Conservation (phyloP, 441 rosid genomes). For the Adansonia madagascariensis region DNA sequence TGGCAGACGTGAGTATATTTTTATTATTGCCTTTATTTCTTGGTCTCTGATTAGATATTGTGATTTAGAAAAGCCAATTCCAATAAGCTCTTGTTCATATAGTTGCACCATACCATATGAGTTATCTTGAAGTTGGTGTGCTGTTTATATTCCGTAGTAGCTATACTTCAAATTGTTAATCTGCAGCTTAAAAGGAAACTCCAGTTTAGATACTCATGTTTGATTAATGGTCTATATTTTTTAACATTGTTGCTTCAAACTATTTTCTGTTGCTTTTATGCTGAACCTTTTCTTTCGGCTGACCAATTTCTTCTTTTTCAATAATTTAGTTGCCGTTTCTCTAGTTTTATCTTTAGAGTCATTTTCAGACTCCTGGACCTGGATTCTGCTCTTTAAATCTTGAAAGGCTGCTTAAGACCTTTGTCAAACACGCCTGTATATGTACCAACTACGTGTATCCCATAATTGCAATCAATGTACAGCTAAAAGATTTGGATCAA, state of each 20-base stretch:
- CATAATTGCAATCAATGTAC: slow-evolving; percentile 9
- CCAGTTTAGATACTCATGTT: slow-evolving; percentile 1
- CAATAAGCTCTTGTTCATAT: background rate
- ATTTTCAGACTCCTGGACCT: background rate
- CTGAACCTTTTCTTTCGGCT: background rate
- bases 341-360: background rate
- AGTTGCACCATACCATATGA: background rate
- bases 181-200: background rate
- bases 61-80: background rate
- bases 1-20: slow-evolving; percentile 91
- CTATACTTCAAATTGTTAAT: background rate
- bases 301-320: background rate
- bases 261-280: background rate
- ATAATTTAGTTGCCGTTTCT: background rate
- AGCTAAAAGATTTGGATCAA: background rate
- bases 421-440: background rate
- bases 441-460: background rate
- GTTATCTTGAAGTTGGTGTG: background rate
- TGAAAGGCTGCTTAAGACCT: slow-evolving; percentile 16
- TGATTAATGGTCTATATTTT: background rate
- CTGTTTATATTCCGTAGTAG: slow-evolving; percentile 14
- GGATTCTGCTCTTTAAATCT: background rate
- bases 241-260: slow-evolving; percentile 17
- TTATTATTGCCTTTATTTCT: background rate
- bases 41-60: background rate